Conservation (phyloP, 225 moss, liverwort and hornwort genomes). For the Pseudisothecium myosuroides region DNA sequence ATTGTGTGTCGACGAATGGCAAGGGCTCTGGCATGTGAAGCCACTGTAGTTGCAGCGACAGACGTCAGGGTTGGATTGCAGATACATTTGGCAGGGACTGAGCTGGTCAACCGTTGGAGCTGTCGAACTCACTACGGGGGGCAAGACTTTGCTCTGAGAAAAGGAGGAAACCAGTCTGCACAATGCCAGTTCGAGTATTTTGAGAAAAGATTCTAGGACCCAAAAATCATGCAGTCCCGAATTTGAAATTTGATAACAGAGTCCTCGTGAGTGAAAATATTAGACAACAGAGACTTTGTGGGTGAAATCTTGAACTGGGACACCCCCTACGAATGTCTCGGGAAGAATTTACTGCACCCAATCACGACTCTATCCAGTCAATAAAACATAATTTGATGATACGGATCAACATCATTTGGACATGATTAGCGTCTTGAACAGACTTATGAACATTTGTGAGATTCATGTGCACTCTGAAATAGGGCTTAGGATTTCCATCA, state of each 20-base stretch:
- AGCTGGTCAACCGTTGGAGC: slow-evolving; percentile 8
- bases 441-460: neutral
- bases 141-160: neutral
- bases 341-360: neutral
- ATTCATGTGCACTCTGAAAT: neutral
- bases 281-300: neutral
- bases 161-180: neutral
- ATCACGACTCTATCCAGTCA: neutral
- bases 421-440: neutral
- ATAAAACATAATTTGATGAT: neutral
- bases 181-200: neutral
- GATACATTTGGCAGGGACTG: slow-evolving; percentile 6
- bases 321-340: neutral
- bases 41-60: slow-evolving; percentile 1
- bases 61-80: neutral
- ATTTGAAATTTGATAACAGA: neutral
- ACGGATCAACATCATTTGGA: neutral
- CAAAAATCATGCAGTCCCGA: neutral
- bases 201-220: neutral
- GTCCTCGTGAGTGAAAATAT: neutral
- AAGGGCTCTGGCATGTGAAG: neutral
- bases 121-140: neutral
- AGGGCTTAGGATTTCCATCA: neutral
- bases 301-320: neutral
- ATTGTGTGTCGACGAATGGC: neutral